These are phyloP conservation scores for Rhizopus stolonifer DNA, from an alignment of 371 early-diverging fungal genomes.

Conservation along the genomic window DNA sequence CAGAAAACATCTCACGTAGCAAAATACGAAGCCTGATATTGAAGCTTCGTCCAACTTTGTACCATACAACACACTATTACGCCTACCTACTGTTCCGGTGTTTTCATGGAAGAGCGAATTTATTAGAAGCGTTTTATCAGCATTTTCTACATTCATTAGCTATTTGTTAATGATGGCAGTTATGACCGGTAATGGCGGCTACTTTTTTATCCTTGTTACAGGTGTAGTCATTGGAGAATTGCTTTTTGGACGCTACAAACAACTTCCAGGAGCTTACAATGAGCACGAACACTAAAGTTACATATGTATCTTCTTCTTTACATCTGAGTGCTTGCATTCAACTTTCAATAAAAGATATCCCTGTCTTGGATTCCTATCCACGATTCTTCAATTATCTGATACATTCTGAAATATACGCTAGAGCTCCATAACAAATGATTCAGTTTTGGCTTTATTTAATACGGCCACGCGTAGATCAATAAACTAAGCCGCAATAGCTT, in stretches of 20 bases:
- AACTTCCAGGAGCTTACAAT: conserved; percentile 24
- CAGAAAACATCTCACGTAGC: not conserved
- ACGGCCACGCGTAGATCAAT: no score
- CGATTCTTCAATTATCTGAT: no score
- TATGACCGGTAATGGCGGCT: conserved; percentile 81
- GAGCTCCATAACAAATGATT: no score
- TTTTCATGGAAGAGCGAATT: conserved; percentile 57
- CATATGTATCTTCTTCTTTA: no score
- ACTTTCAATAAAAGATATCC: no score
- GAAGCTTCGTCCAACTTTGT: conserved; percentile 74
- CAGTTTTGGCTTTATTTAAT: no score
- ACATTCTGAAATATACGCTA: no score
- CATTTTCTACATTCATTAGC: conserved; percentile 51
- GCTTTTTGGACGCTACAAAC: conserved; percentile 56
- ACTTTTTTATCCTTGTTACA: conserved; percentile 59
- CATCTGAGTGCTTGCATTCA: no score
- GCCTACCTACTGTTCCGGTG: conserved; percentile 43
- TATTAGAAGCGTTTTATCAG: conserved; percentile 46
- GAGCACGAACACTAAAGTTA: conserved; percentile 36
- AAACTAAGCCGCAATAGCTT: no score
- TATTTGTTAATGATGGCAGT: conserved; percentile 79
- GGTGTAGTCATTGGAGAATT: conserved; percentile 73
- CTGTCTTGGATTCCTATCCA: no score
- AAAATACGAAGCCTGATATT: conserved; percentile 22
- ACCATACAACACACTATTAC: conserved; percentile 26